Evolutionary conservation across 1,284 basidiomycete species (phyloP), one percentile per base, ranked within the genome.

Genomic region (Takashimella koratensis): DNA sequence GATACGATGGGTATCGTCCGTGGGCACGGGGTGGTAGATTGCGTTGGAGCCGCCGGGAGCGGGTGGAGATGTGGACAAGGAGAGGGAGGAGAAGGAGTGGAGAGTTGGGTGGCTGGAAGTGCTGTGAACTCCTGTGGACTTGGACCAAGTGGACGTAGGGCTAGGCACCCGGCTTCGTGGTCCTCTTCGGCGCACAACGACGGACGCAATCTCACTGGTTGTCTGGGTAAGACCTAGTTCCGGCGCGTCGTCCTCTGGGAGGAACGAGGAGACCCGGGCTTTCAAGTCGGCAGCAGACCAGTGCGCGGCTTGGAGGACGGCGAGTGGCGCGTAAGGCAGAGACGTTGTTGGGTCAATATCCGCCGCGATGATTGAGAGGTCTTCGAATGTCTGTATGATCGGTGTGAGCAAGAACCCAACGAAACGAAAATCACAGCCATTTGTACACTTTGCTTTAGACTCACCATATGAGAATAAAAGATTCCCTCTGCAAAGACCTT

Each of bases 391-490:
- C 88, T 91, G 64, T 3, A n/a, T n/a, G n/a, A n/a, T n/a, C n/a
- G n/a, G n/a, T n/a, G n/a, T n/a, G n/a, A n/a, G 25, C 16, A 43
- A 27, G 5, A n/a, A n/a, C n/a, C n/a, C n/a, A n/a, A n/a, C n/a
- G n/a, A n/a, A n/a, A n/a, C n/a, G n/a, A n/a, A n/a, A n/a, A n/a
- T n/a, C n/a, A n/a, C n/a, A n/a, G n/a, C n/a, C n/a, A n/a, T n/a
- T n/a, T n/a, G n/a, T n/a, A n/a, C n/a, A n/a, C n/a, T n/a, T n/a
- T n/a, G n/a, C n/a, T n/a, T n/a, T n/a, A 36, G 10, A 75, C 83
- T 52, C 62, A 89, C 89, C 88, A 95, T 89, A 70, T 93, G 90
- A 11, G 83, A 79, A 71, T 95, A 96, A 75, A 92, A 88, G 24
- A 96, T 90, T 4, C 88, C 88, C 24, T 82, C 77, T 27, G 81